Evolutionary conservation across 2,329 filamentous ascomycete genomes (phyloP), one percentile per base, ranked within the genome.

Genomic region (Trichoderma breve): DNA sequence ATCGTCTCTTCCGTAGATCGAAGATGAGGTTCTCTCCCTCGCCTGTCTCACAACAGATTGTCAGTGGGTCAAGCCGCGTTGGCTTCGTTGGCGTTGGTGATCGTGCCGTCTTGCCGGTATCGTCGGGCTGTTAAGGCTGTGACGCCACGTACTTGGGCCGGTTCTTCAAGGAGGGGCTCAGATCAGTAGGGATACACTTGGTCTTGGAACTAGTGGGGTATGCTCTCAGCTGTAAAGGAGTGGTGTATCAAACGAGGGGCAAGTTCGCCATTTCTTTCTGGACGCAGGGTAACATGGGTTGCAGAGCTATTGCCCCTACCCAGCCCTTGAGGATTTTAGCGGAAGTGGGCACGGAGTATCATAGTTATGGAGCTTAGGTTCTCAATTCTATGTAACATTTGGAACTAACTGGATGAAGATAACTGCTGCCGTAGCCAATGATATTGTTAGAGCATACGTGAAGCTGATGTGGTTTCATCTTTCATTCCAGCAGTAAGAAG

Each of bases 21-120:
- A 39, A 11, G 30, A 39, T 18, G n/a, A 36, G 62, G 26, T 68
- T 26, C 24, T 43, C 18, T 43, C 11, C 8, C 8, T 43, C 4
- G 15, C 6, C 9, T 14, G 24, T 43, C 7, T 58, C 70, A 85
- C 78, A 74, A 88, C 86, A 0, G 87, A 87, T 67, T 89, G 89
- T n/a, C 87, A 79, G 43, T 53, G 43, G 28, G 14, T 12, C 43
- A 32, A 30, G 11, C 7, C 6, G n/a, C 6, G 24, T 30, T 15
- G 36, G n/a, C 9, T 21, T 0, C 1, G n/a, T 7, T 53, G 47
- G 47, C n/a, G 47, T 53, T 12, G 61, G 47, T 61, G 39, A 47
- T 43, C 61, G 11, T 43, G 36, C 39, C 62, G 62, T 24, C 47
- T 53, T 53, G 47, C 47, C 47, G 47, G 47, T 53, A 53, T 14